Evolutionary conservation across 345 rosid species (phyloP).

Genomic region (Eucalyptus cladocalyx): DNA sequence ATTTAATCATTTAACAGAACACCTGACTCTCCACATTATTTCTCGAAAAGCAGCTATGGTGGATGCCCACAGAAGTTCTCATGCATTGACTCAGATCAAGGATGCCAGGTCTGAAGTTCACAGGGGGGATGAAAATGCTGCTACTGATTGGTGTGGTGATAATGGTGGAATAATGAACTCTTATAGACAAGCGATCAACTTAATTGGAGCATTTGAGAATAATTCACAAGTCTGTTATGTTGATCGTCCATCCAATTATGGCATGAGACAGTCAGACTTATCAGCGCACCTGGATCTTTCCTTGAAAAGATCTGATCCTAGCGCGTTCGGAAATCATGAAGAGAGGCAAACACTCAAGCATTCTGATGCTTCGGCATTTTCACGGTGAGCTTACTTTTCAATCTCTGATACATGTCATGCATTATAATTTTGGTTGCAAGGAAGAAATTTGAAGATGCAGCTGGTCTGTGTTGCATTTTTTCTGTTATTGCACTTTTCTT

Average conservation of each 20-base stretch:
- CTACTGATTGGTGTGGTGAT: slow-evolving; percentile 1
- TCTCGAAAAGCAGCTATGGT: background rate
- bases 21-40: background rate
- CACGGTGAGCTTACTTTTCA: slow-evolving; percentile 34
- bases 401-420: background rate
- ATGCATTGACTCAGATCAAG: background rate
- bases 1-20: background rate
- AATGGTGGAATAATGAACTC: slow-evolving; percentile 4
- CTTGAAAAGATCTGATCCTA: slow-evolving; percentile 39
- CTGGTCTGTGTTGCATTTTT: background rate
- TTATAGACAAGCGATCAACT: slow-evolving; percentile 53
- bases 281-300: slow-evolving; percentile 61
- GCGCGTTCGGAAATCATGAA: slow-evolving; percentile 32
- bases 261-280: slow-evolving; percentile 22
- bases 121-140: slow-evolving; percentile 1
- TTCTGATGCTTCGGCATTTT: slow-evolving; percentile 81
- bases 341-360: slow-evolving; percentile 47
- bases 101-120: slow-evolving; percentile 9
- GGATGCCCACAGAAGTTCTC: background rate
- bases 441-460: background rate
- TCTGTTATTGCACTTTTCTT: background rate
- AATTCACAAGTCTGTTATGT: background rate
- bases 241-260: slow-evolving; percentile 8
- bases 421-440: background rate
- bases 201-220: slow-evolving; percentile 49